Evolutionary conservation across 2,329 filamentous ascomycete genomes (phyloP), one percentile per base, ranked within the genome.

Genomic region (Aspergillus eucalypticola): DNA sequence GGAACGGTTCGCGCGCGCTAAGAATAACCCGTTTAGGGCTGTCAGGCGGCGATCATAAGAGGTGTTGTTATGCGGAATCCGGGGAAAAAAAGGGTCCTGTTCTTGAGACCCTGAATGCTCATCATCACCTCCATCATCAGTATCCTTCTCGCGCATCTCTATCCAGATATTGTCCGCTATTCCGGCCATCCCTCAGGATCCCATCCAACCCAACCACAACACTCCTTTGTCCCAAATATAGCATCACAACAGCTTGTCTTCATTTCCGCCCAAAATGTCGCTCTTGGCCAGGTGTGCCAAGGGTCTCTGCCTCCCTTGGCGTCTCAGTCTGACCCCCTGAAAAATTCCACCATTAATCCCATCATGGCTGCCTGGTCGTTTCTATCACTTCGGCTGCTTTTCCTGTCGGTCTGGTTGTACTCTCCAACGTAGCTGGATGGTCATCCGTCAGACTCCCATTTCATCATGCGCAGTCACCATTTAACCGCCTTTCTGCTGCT

Each of bases 231-330:
- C 17, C 50, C 29, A 38, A 53, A 53, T 53, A 50, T 50, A 50
- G 46, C 25, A n/a, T n/a, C 23, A 3, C 25, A 11, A 17, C 23
- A n/a, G 23, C 25, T 17, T 49, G 13, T 8, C 13, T 23, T 8
- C 50, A 21, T 39, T 39, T 19, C 8, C 32, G 11, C 38, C 51
- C 32, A 44, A 17, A 32, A 42, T 19, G 23, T 32, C 51, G 38
- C 51, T 55, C 53, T 55, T 55, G 53, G 53, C 53, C 29, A 41
- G 23, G 27, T 41, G 53, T 55, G 53, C 53, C 53, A 55, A 55
- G 41, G 53, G 39, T 17, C 25, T 25, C 17, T 27, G 27, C 17
- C 32, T 25, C 53, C 53, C 53, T 55, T 55, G 53, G 53, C 53
- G 53, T 55, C 53, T 55, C 53, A 55, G 53, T 46, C 39, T 25